Conservation (phyloP, 225 moss, liverwort and hornwort genomes). For the Anthoceros angustus region DNA sequence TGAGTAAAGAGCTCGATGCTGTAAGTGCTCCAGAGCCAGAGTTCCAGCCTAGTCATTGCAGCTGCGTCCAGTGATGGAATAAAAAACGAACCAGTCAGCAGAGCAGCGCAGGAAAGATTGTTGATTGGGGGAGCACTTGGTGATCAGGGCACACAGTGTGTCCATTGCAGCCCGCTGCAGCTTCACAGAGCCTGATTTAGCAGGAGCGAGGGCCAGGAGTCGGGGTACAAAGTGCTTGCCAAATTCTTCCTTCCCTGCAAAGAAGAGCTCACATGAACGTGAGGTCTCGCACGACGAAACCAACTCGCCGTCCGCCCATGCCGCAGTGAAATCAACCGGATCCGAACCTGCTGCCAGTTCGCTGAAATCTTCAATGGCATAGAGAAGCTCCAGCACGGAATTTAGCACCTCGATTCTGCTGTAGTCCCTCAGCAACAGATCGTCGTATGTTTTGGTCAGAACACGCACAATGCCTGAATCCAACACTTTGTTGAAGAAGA, state of each 20-base stretch:
- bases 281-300: too few relatives aligned
- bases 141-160: conserved; percentile 41
- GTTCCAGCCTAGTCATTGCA: neutral
- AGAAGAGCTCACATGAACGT: too few relatives aligned
- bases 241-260: conserved; percentile 31
- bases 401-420: conserved; percentile 21
- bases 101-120: conserved; percentile 22
- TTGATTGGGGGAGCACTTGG: conserved; percentile 35
- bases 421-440: conserved; percentile 22
- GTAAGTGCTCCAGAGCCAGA: neutral
- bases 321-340: neutral
- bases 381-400: conserved; percentile 29
- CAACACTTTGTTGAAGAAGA: conserved; percentile 10
- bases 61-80: neutral
- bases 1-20: neutral
- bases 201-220: conserved; percentile 24
- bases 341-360: conserved; percentile 25
- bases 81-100: conserved; percentile 24
- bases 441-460: conserved; percentile 25
- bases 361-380: conserved; percentile 32
- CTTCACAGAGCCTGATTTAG: conserved; percentile 21
- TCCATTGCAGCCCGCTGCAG: conserved; percentile 42
- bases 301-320: too few relatives aligned
- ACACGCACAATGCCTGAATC: conserved; percentile 17
- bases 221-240: conserved; percentile 29